Conservation (phyloP, 345 rosid species). For the Eucalyptus curtisii region DNA sequence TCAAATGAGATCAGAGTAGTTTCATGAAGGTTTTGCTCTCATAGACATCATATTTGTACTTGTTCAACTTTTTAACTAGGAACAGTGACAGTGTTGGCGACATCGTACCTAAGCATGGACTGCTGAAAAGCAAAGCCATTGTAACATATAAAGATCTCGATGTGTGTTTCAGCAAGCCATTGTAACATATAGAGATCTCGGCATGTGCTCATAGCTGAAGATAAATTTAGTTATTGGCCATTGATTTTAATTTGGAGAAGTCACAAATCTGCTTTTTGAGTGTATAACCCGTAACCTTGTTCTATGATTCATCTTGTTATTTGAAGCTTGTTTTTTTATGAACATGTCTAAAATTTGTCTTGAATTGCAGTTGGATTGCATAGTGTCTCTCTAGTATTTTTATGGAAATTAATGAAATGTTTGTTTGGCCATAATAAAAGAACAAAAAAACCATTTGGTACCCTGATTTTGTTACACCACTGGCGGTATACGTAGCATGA, state of each 20-base stretch:
- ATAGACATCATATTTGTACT: rapidly evolving
- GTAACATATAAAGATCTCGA: no score
- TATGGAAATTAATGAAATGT: no score
- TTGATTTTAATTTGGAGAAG: rapidly evolving
- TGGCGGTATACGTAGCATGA: background rate
- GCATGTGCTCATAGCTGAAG: no score
- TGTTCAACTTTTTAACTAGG: background rate
- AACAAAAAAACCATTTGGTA: background rate
- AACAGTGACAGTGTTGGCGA: rapidly evolving
- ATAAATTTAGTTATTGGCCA: background rate
- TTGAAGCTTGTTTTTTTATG: rapidly evolving
- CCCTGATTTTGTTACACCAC: background rate
- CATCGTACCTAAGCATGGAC: background rate
- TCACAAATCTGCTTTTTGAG: background rate
- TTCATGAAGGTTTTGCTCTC: background rate
- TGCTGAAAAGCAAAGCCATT: background rate
- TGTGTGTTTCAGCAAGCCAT: no score
- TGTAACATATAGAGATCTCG: rapidly evolving
- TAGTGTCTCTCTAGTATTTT: background rate
- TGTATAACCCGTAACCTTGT: rapidly evolving
- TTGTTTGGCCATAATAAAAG: background rate
- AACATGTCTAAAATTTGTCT: rapidly evolving
- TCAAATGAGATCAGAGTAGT: background rate
- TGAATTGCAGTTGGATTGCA: background rate
- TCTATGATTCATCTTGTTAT: background rate